Conservation (phyloP, 192 early-diverging fungal genomes). For the Pilobolus umbonatus region DNA sequence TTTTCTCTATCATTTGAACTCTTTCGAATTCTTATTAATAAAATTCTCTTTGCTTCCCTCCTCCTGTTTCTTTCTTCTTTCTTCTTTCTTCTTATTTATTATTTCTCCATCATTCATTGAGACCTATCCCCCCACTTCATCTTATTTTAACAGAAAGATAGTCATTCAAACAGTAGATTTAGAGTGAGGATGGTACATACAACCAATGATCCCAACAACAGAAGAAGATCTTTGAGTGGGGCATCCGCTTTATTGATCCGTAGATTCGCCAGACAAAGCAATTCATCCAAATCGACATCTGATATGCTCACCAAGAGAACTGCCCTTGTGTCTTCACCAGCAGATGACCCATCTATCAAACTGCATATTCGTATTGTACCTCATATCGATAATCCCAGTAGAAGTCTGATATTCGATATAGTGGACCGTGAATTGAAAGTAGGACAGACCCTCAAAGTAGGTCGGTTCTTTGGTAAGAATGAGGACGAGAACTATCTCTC, state of each 20-base stretch:
- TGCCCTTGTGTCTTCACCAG: background rate
- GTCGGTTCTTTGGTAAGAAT: conserved; percentile 50
- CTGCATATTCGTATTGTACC: conserved; percentile 51
- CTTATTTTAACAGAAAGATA: background rate
- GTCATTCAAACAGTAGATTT: background rate
- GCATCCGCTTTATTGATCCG: background rate
- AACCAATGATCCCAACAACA: background rate
- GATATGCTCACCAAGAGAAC: conserved; percentile 1
- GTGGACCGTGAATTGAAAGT: conserved; percentile 53
- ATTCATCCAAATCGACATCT: background rate
- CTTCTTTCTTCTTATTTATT: background rate
- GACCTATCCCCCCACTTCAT: background rate
- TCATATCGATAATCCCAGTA: conserved; percentile 31
- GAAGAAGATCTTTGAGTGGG: conserved; percentile 14
- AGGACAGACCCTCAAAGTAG: conserved; percentile 46
- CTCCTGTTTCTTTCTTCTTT: conserved; percentile 1
- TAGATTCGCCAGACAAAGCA: conserved; percentile 7
- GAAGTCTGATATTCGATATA: conserved; percentile 54
- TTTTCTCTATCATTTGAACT: background rate
- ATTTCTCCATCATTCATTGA: background rate
- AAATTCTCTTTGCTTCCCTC: conserved; percentile 2
- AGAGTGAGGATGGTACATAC: background rate
- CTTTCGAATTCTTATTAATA: background rate
- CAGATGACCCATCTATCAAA: background rate
- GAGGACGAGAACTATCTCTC: conserved; percentile 54